Base-by-base conservation (phyloP, 768 basidiomycete genomes). In the Lentinula sp. region DNA sequence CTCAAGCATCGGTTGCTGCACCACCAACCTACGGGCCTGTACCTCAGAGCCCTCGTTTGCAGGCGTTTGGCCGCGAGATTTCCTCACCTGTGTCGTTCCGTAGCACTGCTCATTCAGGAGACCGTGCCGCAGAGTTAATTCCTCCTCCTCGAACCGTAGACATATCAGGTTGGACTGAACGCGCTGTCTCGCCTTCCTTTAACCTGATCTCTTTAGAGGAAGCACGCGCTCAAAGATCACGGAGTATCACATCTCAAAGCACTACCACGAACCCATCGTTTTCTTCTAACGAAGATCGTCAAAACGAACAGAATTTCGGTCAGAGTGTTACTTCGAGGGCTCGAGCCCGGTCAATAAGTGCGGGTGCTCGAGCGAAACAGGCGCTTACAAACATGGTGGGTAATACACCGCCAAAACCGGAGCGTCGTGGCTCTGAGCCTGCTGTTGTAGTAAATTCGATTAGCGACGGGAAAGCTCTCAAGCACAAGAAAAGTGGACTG, bases 401-500 rank as follows among this genome's bases (percentile, higher is more conserved):
- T 15, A 64, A 62, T 64, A 67, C 53, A 31, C 76, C 73, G 45
- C 59, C 72, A 13, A 78, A 75, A 61, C 63, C 68, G n/a, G 81
- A 84, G 59, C 70, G 73, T 34, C 74, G 72, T 42, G 80, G 79
- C 52, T 74, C 75, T 5, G 84, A 81, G 37, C 69, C 74, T 28
- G 51, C 69, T 5, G 23, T 61, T 45, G 57, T 65, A 46, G 64
- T 59, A 40, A 63, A 65, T 59, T 48, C 57, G 8, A 32, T 51
- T 11, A 59, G 49, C 45, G 58, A 62, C 60, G 62, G 56, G 48
- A 87, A 84, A 65, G 64, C 73, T 1, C 70, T 93, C 54, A 89
- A 83, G 66, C 87, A 87, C 62, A 91, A 88, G 76, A 92, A 88
- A 70, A 92, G 90, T 64, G 91, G 90, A 62, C 90, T 93, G 68